phyloP scores from a whole-genome alignment of 331 rosid genomes.

The Quercus lobata region DNA sequence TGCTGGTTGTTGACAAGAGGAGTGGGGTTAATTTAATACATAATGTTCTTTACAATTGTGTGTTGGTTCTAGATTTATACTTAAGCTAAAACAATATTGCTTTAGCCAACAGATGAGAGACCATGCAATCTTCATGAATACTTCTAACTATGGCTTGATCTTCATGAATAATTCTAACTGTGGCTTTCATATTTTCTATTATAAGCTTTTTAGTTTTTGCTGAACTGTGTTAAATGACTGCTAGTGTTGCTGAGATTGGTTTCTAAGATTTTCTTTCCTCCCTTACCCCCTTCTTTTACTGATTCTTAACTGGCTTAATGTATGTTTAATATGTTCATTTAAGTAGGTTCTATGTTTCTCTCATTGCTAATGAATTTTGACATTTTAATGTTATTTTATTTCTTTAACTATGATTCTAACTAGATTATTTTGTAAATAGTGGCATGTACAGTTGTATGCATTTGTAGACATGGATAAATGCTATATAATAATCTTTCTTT shows the following conservation, averaged over 20 bases:
- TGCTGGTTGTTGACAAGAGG: conserved; percentile 90
- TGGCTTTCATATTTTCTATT: conserved; percentile 2
- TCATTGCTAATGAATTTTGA: no score
- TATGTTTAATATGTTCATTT: conserved; percentile 2
- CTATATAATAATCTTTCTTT: no score
- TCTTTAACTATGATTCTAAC: no score
- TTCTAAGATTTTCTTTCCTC: no score
- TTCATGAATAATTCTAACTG: not conserved
- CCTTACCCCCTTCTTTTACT: not conserved
- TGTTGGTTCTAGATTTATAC: conserved; percentile 46
- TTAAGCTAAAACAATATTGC: not conserved
- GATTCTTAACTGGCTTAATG: not conserved
- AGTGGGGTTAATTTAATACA: conserved; percentile 87
- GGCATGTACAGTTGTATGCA: no score
- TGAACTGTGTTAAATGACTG: not conserved
- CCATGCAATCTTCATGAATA: not conserved
- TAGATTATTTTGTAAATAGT: no score
- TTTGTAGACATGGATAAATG: no score
- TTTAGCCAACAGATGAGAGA: not conserved
- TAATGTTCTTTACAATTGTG: conserved; percentile 73
- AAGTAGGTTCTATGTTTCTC: not conserved
- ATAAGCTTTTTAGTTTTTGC: conserved; percentile 2
- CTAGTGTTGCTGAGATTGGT: not conserved
- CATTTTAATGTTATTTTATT: no score
- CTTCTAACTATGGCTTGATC: not conserved